Evolutionary conservation across 176 grass and related monocot species (phyloP).

Genomic region (Carex parvula): DNA sequence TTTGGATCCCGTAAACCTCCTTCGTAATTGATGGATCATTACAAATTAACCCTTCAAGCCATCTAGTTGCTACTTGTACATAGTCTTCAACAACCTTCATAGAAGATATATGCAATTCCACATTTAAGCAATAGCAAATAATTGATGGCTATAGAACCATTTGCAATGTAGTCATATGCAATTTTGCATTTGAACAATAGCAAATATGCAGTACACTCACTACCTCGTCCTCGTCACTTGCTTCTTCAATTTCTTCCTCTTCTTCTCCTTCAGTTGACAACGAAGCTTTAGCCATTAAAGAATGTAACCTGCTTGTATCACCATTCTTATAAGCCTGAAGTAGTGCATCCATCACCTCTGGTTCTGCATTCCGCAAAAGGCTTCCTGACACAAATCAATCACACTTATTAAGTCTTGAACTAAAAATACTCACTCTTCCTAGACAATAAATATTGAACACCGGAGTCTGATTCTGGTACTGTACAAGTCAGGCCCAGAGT

Average conservation of each 20-base stretch:
- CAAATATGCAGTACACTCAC: slow-evolving; percentile 21
- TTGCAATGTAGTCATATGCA: background rate
- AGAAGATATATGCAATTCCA: slow-evolving; percentile 25
- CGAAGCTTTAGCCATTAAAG: slow-evolving; percentile 37
- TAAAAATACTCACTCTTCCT: background rate
- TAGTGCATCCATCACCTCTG: slow-evolving; percentile 89
- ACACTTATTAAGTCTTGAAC: slow-evolving; percentile 11
- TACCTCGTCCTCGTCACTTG: slow-evolving; percentile 54
- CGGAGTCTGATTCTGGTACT: background rate
- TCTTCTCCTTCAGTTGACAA: slow-evolving; percentile 38
- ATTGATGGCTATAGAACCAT: background rate
- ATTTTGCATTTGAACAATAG: slow-evolving; percentile 13
- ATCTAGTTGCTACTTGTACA: slow-evolving; percentile 57
- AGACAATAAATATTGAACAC: background rate
- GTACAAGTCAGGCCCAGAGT: background rate
- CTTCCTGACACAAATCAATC: slow-evolving; percentile 46
- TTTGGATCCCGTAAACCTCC: slow-evolving; percentile 78
- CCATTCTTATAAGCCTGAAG: slow-evolving; percentile 83
- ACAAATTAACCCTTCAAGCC: slow-evolving; percentile 68
- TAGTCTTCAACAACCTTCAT: slow-evolving; percentile 53
- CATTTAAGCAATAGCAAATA: slow-evolving; percentile 19
- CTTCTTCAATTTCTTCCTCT: slow-evolving; percentile 41
- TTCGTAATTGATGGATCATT: slow-evolving; percentile 81
- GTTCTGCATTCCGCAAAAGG: slow-evolving; percentile 71
- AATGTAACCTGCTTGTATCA: slow-evolving; percentile 45